These are phyloP conservation scores for Chlamydomonas reinhardtii DNA, from an alignment of 163 green algal species.

Conservation along the genomic window DNA sequence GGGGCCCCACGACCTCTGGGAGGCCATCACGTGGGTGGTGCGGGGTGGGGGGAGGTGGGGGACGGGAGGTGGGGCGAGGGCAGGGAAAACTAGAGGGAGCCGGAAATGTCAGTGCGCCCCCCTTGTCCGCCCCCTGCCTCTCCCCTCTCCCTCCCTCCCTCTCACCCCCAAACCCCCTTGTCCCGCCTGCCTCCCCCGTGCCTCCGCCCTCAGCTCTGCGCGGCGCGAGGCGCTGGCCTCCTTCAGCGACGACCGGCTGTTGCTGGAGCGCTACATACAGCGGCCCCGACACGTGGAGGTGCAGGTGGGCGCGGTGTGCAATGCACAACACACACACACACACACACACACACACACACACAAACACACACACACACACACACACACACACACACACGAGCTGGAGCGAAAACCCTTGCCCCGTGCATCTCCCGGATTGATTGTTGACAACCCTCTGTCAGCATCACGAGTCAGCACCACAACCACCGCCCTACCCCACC, in stretches of 20 bases:
- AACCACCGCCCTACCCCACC: too few species aligned
- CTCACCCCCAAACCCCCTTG: background rate
- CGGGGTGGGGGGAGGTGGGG: background rate
- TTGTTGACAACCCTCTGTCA: too few species aligned
- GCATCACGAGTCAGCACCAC: background rate
- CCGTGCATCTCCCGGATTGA: too few species aligned
- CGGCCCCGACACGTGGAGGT: slow-evolving; percentile 89
- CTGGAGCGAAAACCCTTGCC: too few species aligned
- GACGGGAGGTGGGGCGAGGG: too few species aligned
- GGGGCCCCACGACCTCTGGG: background rate
- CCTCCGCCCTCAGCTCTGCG: slow-evolving; percentile 65
- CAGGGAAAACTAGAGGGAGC: too few species aligned
- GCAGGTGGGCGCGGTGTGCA: slow-evolving; percentile 65
- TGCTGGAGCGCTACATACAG: slow-evolving; percentile 85
- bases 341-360: too few species aligned
- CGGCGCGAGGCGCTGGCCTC: slow-evolving; percentile 78
- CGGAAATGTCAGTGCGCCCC: too few species aligned
- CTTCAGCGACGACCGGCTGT: slow-evolving; percentile 86
- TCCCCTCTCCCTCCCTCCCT: background rate
- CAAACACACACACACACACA: too few species aligned
- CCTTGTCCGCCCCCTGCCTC: background rate
- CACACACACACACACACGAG: too few species aligned
- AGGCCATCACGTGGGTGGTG: slow-evolving; percentile 14
- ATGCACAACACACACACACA: too few species aligned
- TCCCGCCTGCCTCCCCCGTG: background rate